These are phyloP conservation scores for Cladochytrium replicatum DNA, from an alignment of 192 early-diverging fungal species.

Conservation along the genomic window DNA sequence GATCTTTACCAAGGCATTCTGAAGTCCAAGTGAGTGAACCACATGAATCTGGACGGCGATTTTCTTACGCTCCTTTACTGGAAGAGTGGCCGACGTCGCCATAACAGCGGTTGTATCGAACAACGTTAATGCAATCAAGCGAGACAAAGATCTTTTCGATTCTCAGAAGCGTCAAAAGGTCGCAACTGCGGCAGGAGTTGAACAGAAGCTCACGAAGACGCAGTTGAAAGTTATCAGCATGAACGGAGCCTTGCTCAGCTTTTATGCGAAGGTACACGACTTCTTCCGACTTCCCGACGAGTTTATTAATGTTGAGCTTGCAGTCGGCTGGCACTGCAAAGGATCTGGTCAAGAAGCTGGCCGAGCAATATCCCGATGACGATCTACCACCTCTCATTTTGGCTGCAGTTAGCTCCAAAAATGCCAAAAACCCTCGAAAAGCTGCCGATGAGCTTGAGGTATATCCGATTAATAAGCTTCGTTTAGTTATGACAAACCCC, in stretches of 20 bases:
- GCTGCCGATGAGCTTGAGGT: conserved; percentile 44
- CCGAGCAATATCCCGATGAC: conserved; percentile 51
- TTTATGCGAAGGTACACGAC: too few relatives aligned
- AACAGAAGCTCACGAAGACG: conserved; percentile 44
- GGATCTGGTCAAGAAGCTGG: conserved; percentile 36
- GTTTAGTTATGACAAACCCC: too few relatives aligned
- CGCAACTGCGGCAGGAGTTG: conserved; percentile 43
- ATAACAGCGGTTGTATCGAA: conserved; percentile 57
- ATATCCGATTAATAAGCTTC: too few relatives aligned
- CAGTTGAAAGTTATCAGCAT: conserved; percentile 54
- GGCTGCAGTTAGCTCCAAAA: conserved; percentile 38
- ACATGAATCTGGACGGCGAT: neutral
- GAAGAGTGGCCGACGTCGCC: conserved; percentile 41
- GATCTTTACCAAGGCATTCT: conserved; percentile 51
- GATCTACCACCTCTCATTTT: conserved; percentile 49
- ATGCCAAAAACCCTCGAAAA: conserved; percentile 44
- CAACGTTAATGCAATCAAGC: conserved; percentile 49
- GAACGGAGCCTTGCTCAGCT: conserved; percentile 53
- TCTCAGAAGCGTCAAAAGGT: conserved; percentile 41
- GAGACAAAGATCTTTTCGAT: conserved; percentile 49
- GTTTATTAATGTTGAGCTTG: too few relatives aligned
- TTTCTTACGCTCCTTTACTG: neutral
- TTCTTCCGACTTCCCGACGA: too few relatives aligned
- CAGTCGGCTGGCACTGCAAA: conserved; percentile 43
- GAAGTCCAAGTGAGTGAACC: conserved; percentile 40